Base-by-base conservation (phyloP, 176 grass and related monocot genomes). In the Cenchrus purpureus region DNA sequence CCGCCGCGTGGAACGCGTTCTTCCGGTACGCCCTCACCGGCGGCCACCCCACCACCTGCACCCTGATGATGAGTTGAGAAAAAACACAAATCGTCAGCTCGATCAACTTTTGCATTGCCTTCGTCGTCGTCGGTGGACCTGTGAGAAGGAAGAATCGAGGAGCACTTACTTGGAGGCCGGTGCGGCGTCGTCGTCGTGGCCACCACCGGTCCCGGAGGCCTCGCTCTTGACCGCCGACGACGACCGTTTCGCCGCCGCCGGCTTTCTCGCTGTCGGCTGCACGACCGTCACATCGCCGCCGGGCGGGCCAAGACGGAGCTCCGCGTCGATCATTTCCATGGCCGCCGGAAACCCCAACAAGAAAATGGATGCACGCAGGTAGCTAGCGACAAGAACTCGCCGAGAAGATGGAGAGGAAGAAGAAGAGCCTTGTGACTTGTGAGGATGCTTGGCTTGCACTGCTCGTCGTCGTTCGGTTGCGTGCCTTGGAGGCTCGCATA, bases 21-120 rank as follows among this genome's bases (percentile, higher is more conserved):
- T 83, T 92, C 82, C 92, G 28, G 82, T 90, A 94, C 65, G 82
- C 83, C 29, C 79, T 71, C 79, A 92, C 75, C 40, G 92, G 92
- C 74, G 92, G 92, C 92, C 92, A 94, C 52, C 92, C 92, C 7
- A 94, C 87, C 12, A 92, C 92, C 48, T 86, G 92, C n/a, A 84
- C 87, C 85, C 92, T 94, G 87, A 44, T 44, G 43, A 44, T 44
- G 6, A 7, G 7, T 45, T 22, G 1, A 1, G 10, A 32, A 2
- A 32, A 32, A 0, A 16, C 19, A 50, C 46, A 50, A 17, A 4
- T 4, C 68, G 5, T 79, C 50, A 86, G 83, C 56, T 31, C 37
- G 8, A 3, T 22, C 20, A 9, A 25, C 12, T 6, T 5, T 6
- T 5, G 46, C 46, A 32, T 32, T 32, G 31, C 31, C 31, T 32